Conservation (phyloP, 495 filamentous ascomycete genomes). For the Neurospora terricola region DNA sequence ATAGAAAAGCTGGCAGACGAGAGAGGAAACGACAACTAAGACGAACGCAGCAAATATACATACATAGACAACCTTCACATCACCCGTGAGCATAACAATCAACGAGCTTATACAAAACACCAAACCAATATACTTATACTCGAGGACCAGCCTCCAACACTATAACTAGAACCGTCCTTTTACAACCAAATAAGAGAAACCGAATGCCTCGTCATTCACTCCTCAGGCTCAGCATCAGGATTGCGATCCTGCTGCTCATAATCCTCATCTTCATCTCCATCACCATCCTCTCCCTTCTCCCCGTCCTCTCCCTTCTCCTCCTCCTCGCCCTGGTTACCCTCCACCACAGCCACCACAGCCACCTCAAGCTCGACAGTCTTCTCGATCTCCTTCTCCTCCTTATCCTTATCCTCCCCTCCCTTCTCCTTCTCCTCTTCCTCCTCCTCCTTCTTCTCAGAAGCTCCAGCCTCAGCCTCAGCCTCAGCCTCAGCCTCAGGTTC, state of each 20-base stretch:
- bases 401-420: too few relatives aligned
- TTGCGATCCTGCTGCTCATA: not conserved
- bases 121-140: not conserved
- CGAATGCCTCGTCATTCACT: not conserved
- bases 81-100: not conserved
- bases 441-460: not conserved
- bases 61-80: not conserved
- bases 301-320: not conserved
- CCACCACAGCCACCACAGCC: not conserved
- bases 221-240: not conserved
- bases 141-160: not conserved
- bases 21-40: not conserved
- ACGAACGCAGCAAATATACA: too few relatives aligned
- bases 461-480: not conserved
- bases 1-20: not conserved
- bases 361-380: not conserved
- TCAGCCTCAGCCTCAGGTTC: not conserved
- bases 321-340: not conserved
- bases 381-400: not conserved
- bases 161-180: not conserved
- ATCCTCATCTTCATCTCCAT: not conserved
- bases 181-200: not conserved
- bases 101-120: not conserved
- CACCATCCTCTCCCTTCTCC: not conserved
- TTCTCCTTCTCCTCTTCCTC: not conserved